Base-by-base conservation (phyloP, 2,329 filamentous ascomycete genomes). In the Camillea tinctor region DNA sequence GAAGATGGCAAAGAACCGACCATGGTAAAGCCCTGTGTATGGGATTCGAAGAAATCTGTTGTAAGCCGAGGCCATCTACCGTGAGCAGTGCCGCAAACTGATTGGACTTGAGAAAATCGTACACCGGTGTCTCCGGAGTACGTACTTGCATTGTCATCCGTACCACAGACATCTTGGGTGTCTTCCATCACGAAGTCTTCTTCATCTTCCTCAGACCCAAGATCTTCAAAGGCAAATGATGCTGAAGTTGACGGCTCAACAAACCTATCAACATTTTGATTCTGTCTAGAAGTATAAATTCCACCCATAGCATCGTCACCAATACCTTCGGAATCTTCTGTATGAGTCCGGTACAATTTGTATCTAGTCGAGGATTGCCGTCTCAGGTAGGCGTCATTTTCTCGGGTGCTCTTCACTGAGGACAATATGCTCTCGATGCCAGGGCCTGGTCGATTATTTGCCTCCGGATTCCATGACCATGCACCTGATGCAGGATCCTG, bases 401-500 rank as follows among this genome's bases (percentile, higher is more conserved):
- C 56, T 23, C 60, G 62, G 17, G 59, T 60, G 52, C 50, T 66
- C 54, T 61, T 61, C 6, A 66, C 60, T 15, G 68, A 64, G 52
- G 67, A 68, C 24, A 71, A 52, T 22, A 71, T 66, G 15, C 49
- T 59, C 40, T 59, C 63, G 40, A 71, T 62, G 23, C 50, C 58
- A 26, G 60, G 58, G 13, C 50, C 13, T 44, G 55, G 57, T 6
- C 58, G 55, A 17, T 56, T 40, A 17, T 56, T 55, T 20, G 54
- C 57, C 19, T 69, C 64, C 22, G 65, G 66, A n/a, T 36, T 55
- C 53, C 54, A 56, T 23, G 68, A 68, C 69, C 68, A 71, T 23
- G 70, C 53, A 24, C 69, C 68, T 13, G 67, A 70, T 2, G 54
- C 24, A 19, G 65, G 66, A 36, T 72, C 65, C 58, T 72, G 70